phyloP scores from a whole-genome alignment of 768 basidiomycete species.

The Terana coerulea region DNA sequence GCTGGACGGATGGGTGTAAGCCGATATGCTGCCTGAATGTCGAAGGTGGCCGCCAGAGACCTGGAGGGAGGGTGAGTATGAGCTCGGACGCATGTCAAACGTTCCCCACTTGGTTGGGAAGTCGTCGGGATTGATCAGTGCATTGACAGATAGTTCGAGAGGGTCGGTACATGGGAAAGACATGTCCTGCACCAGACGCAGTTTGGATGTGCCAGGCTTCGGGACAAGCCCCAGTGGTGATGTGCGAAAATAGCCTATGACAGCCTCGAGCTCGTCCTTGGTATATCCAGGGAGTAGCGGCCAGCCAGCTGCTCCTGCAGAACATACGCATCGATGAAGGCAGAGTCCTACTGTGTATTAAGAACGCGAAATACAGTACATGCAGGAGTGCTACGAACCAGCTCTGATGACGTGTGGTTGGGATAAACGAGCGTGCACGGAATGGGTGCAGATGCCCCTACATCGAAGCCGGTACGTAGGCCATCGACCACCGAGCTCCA shows the following conservation, averaged over 20 bases:
- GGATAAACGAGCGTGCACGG: constrained; percentile 25
- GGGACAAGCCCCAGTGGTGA: constrained; percentile 38
- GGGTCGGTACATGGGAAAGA: constrained; percentile 19
- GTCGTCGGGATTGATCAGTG: constrained; percentile 18
- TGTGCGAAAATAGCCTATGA: constrained; percentile 38
- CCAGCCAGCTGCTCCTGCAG: constrained; percentile 24
- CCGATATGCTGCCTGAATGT: constrained; percentile 37
- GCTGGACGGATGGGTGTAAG: constrained; percentile 31
- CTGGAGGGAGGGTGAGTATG: constrained; percentile 31
- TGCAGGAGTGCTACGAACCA: constrained; percentile 18
- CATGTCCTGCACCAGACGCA: constrained; percentile 30
- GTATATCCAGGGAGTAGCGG: constrained; percentile 29
- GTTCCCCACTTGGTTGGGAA: constrained; percentile 37
- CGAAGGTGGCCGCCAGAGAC: constrained; percentile 33
- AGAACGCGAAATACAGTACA: too few species aligned
- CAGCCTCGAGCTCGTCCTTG: constrained; percentile 17
- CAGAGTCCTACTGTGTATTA: not conserved
- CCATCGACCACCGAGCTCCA: constrained; percentile 30
- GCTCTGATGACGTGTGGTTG: constrained; percentile 31
- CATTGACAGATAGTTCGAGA: constrained; percentile 18
- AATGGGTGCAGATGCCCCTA: constrained; percentile 24
- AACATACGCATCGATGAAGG: constrained; percentile 32
- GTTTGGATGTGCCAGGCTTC: constrained; percentile 25
- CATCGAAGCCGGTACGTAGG: constrained; percentile 32
- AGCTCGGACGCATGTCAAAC: constrained; percentile 25